Evolutionary conservation across 2,329 filamentous ascomycete species (phyloP), one percentile per base, ranked within the genome.

Genomic region (Aspergillus ochraceoroseus): DNA sequence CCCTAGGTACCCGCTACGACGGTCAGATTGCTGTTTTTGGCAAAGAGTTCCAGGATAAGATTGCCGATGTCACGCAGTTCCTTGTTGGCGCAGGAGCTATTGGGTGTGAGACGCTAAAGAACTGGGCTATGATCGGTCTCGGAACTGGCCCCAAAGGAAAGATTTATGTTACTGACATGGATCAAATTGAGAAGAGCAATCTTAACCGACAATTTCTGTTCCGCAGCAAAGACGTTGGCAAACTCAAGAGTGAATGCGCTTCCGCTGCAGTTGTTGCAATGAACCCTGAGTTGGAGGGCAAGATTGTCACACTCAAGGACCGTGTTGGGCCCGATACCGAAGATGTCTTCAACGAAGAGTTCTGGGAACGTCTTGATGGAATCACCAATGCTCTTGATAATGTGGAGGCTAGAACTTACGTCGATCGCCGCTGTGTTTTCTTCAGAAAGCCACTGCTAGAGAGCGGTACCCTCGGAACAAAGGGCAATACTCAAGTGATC

Each of bases 141-240:
- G 90, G 84, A 30, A 86, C 85, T 31, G 92, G 92, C 3, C 86
- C 87, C 2, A 78, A 88, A 33, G 92, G 92, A 56, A 84, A 85
- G 65, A 94, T 98, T 57, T 87, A 73, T 43, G 85, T 98, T 34
- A 96, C 94, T 9, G 92, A 98, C 63, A 96, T 95, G 81, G 92
- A 98, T 61, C 89, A 89, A 39, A 98, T 98, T 55, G 92, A 98
- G 70, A 95, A 90, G 78, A 96, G 90, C 72, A 98, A 98, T 63
- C 74, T 98, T 37, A 98, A 98, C 72, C 79, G 92, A 29, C 92
- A 98, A 58, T 98, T 98, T 70, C 68, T 98, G 12, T 98, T 98
- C 79, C 80, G 92, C 39, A 74, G 88, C 31, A 87, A 87, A 60
- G 90, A 98, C 66, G 94, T 98, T 31, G 92, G 92, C 26, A 82